These are phyloP conservation scores for Papilionanthe hybrid DNA, from an alignment of 116 monocot species.

Conservation along the genomic window DNA sequence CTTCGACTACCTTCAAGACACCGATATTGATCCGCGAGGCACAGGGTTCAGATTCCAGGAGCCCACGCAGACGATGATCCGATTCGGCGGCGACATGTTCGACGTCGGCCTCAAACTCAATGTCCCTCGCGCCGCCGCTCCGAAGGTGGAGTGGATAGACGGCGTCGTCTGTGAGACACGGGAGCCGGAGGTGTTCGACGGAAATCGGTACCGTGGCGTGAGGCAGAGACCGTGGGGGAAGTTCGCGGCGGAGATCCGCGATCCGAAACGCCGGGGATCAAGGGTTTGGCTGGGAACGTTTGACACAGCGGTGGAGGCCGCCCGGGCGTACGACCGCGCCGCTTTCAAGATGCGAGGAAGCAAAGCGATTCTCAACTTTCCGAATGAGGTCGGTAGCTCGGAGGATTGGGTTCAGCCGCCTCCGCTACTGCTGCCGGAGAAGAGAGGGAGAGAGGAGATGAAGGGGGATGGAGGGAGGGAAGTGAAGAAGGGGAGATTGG, in stretches of 20 bases:
- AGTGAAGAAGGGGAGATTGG: constrained; percentile 1
- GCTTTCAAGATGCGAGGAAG: constrained; percentile 36
- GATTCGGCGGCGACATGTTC: constrained; percentile 6
- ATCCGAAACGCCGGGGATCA: constrained; percentile 38
- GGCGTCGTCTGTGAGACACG: neutral
- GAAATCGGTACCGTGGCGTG: constrained; percentile 40
- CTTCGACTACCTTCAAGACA: neutral
- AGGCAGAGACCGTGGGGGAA: constrained; percentile 54
- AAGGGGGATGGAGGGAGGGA: neutral
- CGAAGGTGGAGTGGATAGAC: constrained; percentile 1
- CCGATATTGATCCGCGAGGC: too few species aligned
- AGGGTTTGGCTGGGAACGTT: constrained; percentile 61
- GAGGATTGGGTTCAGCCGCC: constrained; percentile 1
- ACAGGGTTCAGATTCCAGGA: constrained; percentile 7
- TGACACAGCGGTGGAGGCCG: constrained; percentile 52
- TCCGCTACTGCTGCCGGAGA: constrained; percentile 4
- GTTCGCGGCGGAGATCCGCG: constrained; percentile 59
- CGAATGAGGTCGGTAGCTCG: constrained; percentile 33
- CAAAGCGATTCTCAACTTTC: constrained; percentile 51
- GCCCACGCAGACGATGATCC: constrained; percentile 4
- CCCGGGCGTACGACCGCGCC: constrained; percentile 45
- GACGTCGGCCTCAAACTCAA: neutral
- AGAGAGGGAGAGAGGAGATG: neutral
- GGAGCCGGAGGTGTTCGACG: constrained; percentile 6
- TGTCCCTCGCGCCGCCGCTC: neutral